Conservation (phyloP, 306 rosid genomes). For the Trifolium subterraneum region DNA sequence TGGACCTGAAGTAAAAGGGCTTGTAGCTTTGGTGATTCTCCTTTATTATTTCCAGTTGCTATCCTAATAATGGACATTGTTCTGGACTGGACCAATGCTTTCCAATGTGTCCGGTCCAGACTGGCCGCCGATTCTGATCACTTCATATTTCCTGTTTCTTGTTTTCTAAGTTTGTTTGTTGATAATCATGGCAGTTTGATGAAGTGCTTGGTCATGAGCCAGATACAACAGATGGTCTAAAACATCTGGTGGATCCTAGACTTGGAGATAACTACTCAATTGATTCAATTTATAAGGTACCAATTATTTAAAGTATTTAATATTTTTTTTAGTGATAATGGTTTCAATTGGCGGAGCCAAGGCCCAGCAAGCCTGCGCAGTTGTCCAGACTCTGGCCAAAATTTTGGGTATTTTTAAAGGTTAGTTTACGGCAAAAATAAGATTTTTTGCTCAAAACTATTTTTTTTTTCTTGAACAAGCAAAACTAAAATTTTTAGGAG, state of each 20-base stretch:
- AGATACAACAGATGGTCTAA: conserved; percentile 60
- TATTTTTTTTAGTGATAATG: neutral
- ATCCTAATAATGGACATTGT: neutral
- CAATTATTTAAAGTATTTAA: too few species aligned
- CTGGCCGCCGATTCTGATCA: too few species aligned
- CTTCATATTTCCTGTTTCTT: neutral
- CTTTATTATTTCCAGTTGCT: neutral
- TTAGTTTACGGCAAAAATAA: too few species aligned
- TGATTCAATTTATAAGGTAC: conserved; percentile 76
- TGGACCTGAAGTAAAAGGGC: conserved; percentile 23
- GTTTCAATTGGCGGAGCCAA: too few species aligned
- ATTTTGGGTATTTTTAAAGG: too few species aligned
- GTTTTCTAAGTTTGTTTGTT: neutral
- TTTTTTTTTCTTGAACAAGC: too few species aligned
- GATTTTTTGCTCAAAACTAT: too few species aligned
- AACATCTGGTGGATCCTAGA: conserved; percentile 71
- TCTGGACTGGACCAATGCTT: too few species aligned
- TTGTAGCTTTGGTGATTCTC: conserved; percentile 64
- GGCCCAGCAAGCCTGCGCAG: too few species aligned
- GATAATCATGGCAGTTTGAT: conserved; percentile 66
- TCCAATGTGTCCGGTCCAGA: too few species aligned
- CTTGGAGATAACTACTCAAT: conserved; percentile 77
- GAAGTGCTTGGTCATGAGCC: conserved; percentile 58
- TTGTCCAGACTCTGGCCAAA: too few species aligned
- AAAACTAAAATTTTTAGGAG: too few species aligned